Evolutionary conservation across 2,329 filamentous ascomycete genomes (phyloP).

Genomic region (Cadophora gregata): DNA sequence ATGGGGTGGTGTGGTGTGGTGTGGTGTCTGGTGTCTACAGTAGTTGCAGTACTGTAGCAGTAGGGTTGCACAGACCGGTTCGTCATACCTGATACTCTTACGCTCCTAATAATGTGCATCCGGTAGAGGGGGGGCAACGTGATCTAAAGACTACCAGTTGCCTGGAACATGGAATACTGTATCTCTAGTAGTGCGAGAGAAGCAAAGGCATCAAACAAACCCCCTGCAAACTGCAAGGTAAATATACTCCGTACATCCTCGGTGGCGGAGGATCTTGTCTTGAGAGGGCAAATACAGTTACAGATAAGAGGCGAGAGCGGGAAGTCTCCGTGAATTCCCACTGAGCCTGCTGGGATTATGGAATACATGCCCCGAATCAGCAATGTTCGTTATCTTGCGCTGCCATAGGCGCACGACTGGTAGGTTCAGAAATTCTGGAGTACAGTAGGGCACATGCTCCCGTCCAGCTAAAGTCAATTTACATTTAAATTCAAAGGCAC

Average conservation of each 20-base stretch:
- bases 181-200: not conserved
- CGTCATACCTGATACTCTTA: not conserved
- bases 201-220: not conserved
- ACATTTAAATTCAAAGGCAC: no score
- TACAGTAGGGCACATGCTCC: no score
- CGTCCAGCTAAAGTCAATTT: no score
- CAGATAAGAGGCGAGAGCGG: not conserved
- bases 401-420: not conserved
- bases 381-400: not conserved
- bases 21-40: no score
- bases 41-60: no score
- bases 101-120: not conserved
- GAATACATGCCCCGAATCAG: not conserved
- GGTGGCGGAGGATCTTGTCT: constrained; percentile 9
- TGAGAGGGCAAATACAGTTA: not conserved
- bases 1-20: not conserved
- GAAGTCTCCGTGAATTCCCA: not conserved
- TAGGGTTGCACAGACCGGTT: constrained; percentile 2
- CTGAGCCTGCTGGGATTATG: not conserved
- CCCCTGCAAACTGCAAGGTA: no score
- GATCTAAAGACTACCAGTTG: not conserved
- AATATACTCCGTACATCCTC: not conserved
- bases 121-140: not conserved
- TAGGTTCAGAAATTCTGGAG: not conserved
- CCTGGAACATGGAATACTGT: not conserved